Conservation (phyloP, 495 filamentous ascomycete species). For the Cairneyella variabilis region DNA sequence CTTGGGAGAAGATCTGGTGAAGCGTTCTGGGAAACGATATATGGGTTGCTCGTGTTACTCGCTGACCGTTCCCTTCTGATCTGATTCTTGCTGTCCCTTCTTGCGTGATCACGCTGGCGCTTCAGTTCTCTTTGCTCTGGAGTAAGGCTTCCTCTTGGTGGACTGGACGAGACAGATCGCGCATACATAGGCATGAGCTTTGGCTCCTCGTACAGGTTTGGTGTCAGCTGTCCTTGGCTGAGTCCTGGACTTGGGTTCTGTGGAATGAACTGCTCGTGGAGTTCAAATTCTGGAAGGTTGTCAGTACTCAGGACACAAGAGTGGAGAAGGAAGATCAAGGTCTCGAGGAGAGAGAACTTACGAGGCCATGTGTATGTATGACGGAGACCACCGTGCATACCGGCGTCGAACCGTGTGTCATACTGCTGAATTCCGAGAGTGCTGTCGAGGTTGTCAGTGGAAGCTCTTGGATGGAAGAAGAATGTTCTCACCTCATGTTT, state of each 20-base stretch:
- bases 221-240: constrained; percentile 12
- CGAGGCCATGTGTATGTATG: constrained; percentile 26
- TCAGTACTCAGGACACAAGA: not conserved
- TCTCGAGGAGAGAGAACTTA: constrained; percentile 7
- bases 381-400: constrained; percentile 18
- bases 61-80: constrained; percentile 26
- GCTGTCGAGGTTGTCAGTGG: constrained; percentile 14
- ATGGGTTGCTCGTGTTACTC: constrained; percentile 26
- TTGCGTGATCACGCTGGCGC: constrained; percentile 24
- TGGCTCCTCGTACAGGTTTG: constrained; percentile 18
- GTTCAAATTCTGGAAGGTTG: constrained; percentile 17
- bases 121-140: constrained; percentile 29
- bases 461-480: not conserved
- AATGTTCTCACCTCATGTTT: constrained; percentile 23
- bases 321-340: not conserved
- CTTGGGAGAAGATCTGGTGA: constrained; percentile 24
- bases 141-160: constrained; percentile 24
- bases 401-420: constrained; percentile 21
- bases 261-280: constrained; percentile 20
- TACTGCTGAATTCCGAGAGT: constrained; percentile 27
- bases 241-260: constrained; percentile 20
- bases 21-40: constrained; percentile 17
- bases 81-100: constrained; percentile 24
- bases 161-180: constrained; percentile 25
- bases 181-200: constrained; percentile 24